Base-by-base conservation (phyloP, 495 filamentous ascomycete species). In the Aspergillus indologenus region DNA sequence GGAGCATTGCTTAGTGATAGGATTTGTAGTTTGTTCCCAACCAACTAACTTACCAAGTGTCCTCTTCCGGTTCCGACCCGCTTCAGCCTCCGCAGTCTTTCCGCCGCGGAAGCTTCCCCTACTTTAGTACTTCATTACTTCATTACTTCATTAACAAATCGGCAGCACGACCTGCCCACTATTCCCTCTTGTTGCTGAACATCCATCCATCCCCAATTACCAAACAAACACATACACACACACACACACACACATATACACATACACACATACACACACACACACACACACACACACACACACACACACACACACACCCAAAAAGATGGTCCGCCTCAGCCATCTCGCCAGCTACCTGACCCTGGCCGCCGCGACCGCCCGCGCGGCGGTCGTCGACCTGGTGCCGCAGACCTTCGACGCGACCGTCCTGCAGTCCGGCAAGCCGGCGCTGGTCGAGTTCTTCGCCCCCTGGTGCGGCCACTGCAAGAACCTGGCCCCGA, bases 391-490 rank as follows among this genome's bases (percentile, higher is more conserved):
- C 53, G 75, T 92, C 59, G 92, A 97, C 73, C 86, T 98, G 53
- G 85, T 88, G 61, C 91, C 93, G 56, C 75, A 73, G 60, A 97
- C 97, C 77, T 97, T 98, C 71, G 92, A 97, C 75, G 75, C 87
- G 9, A 81, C 95, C 53, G 90, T 96, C 59, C 83, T 98, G 31
- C 82, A 94, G 68, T 92, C 89, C 55, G 91, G 91, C 70, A 98
- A 96, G 79, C 95, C 95, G 26, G 91, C 95, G 0, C 85, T 98
- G 40, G 94, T 98, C 59, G 94, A 98, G 71, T 98, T 98, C 83
- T 98, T 97, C 74, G 94, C 94, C 49, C 94, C 94, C 57, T 98
- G 94, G 94, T 98, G 95, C 74, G 95, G 95, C 48, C 91, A 98
- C 83, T 98, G 94, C 89, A 98, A 98, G 81, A 96, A 76, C 60